Evolutionary conservation across 148 eudicot genomes (phyloP).

Genomic region (Rhododendron molle): DNA sequence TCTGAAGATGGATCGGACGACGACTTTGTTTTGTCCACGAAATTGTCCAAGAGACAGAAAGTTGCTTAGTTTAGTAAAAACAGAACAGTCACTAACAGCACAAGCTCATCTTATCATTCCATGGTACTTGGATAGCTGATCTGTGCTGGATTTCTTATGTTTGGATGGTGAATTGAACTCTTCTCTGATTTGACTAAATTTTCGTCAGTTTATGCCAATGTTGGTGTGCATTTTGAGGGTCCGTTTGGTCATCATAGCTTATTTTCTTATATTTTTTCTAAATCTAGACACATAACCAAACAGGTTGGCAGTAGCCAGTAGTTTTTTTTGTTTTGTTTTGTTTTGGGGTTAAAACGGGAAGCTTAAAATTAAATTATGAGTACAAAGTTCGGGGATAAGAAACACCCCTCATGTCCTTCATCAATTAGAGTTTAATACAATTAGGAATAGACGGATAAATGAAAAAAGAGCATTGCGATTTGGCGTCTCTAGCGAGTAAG

Average conservation of each 20-base stretch:
- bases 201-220: not conserved
- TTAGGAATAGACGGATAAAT: no score
- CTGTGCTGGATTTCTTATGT: not conserved
- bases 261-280: not conserved
- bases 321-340: no score
- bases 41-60: slow-evolving; percentile 32
- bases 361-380: no score
- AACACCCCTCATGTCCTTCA: no score
- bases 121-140: not conserved
- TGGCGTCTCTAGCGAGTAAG: no score
- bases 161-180: not conserved
- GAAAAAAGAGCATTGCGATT: no score
- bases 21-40: slow-evolving; percentile 28
- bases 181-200: not conserved
- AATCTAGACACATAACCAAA: not conserved
- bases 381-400: no score
- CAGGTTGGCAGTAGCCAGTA: not conserved
- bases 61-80: slow-evolving; percentile 16
- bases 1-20: slow-evolving; percentile 45
- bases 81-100: not conserved
- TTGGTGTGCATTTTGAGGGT: not conserved
- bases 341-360: no score
- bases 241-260: not conserved
- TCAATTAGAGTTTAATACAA: no score
- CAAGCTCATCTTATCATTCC: not conserved